Evolutionary conservation across 2,329 filamentous ascomycete genomes (phyloP).

Genomic region (Trichoderma gracile): DNA sequence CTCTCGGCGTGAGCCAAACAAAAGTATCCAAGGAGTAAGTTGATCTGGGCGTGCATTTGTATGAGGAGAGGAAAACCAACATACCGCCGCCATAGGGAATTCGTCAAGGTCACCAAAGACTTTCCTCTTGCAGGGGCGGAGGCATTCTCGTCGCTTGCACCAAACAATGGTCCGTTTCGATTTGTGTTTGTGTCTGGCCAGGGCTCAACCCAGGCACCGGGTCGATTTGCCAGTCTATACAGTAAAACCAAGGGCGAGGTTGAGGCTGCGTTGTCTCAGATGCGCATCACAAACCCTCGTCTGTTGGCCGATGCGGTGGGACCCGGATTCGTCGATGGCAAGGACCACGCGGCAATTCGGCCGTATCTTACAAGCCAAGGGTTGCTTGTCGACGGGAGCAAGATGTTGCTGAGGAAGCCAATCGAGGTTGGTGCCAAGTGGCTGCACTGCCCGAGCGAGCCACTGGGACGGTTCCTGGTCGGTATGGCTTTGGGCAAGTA

Average conservation of each 20-base stretch:
- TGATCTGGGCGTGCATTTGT: too few relatives aligned
- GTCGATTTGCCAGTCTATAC: slow-evolving; percentile 4
- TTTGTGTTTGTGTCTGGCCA: slow-evolving; percentile 15
- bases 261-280: background rate
- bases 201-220: slow-evolving; percentile 9
- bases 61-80: background rate
- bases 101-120: slow-evolving; percentile 1
- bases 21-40: slow-evolving; percentile 18
- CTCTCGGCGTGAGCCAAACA: slow-evolving; percentile 2
- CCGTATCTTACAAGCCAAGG: slow-evolving; percentile 1
- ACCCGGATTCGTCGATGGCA: background rate
- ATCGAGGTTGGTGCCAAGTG: slow-evolving; percentile 13
- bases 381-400: background rate
- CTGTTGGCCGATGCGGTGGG: slow-evolving; percentile 1
- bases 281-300: background rate
- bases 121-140: slow-evolving; percentile 4
- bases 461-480: slow-evolving; percentile 6
- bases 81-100: background rate
- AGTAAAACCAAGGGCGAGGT: slow-evolving; percentile 12
- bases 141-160: background rate
- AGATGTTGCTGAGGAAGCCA: background rate
- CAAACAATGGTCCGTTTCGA: background rate
- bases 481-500: slow-evolving; percentile 10
- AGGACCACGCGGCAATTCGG: slow-evolving; percentile 3
- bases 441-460: slow-evolving; percentile 14